These are phyloP conservation scores for Pyrenochaeta sp. DNA, from an alignment of 2,329 filamentous ascomycete species.

Conservation along the genomic window DNA sequence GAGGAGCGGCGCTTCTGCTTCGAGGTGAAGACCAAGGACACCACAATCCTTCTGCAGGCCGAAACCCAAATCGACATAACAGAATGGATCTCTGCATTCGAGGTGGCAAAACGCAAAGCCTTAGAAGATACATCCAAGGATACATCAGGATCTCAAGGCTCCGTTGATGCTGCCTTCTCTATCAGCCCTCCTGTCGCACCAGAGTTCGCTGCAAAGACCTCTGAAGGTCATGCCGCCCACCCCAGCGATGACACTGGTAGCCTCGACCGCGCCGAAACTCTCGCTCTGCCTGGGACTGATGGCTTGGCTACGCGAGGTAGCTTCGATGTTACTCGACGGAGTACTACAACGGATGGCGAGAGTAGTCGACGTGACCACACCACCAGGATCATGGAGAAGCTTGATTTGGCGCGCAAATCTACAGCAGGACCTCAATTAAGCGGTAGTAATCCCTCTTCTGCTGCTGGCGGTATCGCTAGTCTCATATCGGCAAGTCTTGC, in stretches of 20 bases:
- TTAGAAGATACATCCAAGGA: conserved; percentile 75
- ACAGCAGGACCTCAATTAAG: conserved; percentile 63
- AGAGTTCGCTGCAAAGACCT: conserved; percentile 84
- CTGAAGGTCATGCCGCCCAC: conserved; percentile 69
- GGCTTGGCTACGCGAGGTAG: conserved; percentile 69
- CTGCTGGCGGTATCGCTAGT: conserved; percentile 77
- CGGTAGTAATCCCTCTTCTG: conserved; percentile 51
- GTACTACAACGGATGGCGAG: conserved; percentile 71
- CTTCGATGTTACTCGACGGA: conserved; percentile 71
- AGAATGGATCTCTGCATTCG: conserved; percentile 93
- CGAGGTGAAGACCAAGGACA: conserved; percentile 97
- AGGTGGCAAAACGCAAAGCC: conserved; percentile 91
- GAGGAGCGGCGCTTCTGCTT: conserved; percentile 98
- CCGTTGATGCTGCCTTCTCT: conserved; percentile 80
- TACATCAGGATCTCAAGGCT: conserved; percentile 52
- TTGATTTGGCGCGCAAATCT: conserved; percentile 86
- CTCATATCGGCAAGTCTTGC: conserved; percentile 80
- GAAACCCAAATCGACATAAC: conserved; percentile 93
- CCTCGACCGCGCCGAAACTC: conserved; percentile 69
- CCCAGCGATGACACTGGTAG: conserved; percentile 62
- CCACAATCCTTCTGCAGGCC: conserved; percentile 86
- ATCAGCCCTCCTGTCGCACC: conserved; percentile 88
- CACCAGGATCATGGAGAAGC: conserved; percentile 88
- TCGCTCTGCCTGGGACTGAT: conserved; percentile 70
- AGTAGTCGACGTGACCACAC: conserved; percentile 80